Percentiles rank a stretch among this genome's conserved stretches.
phyloP scores from a whole-genome alignment of 1,284 basidiomycete genomes.

The Microbotryomycetes sp. region DNA sequence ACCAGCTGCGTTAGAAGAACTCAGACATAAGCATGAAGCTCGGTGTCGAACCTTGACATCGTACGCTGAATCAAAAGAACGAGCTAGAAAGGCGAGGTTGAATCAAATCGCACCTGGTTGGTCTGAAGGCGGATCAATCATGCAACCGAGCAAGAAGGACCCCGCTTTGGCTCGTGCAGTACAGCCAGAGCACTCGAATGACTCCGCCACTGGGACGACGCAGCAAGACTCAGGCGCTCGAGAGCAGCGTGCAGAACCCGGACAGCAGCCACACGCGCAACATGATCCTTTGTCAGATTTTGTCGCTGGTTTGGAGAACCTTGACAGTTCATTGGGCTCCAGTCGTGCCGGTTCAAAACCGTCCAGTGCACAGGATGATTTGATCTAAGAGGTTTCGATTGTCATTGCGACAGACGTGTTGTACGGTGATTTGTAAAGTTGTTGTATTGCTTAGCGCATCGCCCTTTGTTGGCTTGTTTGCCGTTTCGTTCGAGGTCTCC shows the following conservation, averaged over 20 bases:
- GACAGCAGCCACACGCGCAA: constrained; percentile 2
- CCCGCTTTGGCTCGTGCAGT: background rate
- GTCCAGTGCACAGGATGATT: no score
- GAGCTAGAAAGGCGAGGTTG: constrained; percentile 48
- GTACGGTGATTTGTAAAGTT: no score
- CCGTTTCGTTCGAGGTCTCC: no score
- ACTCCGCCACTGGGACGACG: constrained; percentile 10
- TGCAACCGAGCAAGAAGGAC: constrained; percentile 8
- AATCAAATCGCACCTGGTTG: constrained; percentile 37
- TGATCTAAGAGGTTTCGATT: no score
- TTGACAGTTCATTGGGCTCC: background rate
- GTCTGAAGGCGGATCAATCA: constrained; percentile 21
- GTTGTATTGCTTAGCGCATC: no score
- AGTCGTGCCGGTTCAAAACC: no score
- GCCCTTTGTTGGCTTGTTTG: no score
- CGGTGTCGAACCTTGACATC: constrained; percentile 56
- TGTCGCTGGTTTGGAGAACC: constrained; percentile 9
- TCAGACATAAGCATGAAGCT: constrained; percentile 58
- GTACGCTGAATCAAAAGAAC: constrained; percentile 69
- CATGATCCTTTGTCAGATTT: constrained; percentile 11
- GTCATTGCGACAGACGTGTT: no score
- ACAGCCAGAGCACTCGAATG: background rate
- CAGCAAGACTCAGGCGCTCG: background rate
- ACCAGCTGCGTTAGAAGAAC: constrained; percentile 61
- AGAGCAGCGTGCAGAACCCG: no score